Conservation (phyloP, 768 basidiomycete genomes). For the Rhodotorula diobovata region DNA sequence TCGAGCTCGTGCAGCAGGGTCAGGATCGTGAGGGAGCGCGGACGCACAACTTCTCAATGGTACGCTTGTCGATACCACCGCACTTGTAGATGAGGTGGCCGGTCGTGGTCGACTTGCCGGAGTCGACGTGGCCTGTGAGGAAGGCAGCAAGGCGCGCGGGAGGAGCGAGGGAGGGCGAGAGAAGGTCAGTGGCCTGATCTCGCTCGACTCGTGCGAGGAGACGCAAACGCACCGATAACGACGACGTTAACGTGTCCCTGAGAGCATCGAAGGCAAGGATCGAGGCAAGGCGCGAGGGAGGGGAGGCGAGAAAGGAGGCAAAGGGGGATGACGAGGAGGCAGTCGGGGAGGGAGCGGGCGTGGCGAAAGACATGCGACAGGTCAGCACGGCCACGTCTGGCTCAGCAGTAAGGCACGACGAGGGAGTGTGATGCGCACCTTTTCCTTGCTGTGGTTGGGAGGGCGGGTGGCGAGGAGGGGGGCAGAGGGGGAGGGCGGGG, state of each 20-base stretch:
- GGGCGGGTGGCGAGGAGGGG: slow-evolving; percentile 4
- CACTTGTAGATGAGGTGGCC: slow-evolving; percentile 99
- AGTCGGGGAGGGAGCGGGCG: neutral
- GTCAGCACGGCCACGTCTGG: too few relatives aligned
- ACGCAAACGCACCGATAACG: slow-evolving; percentile 46
- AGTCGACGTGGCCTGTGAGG: slow-evolving; percentile 91
- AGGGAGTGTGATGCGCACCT: neutral
- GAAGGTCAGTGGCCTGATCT: slow-evolving; percentile 45
- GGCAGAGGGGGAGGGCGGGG: neutral
- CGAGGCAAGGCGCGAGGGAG: neutral
- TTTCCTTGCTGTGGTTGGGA: slow-evolving; percentile 30
- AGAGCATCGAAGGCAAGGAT: neutral
- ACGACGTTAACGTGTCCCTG: slow-evolving; percentile 86
- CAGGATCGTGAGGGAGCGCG: neutral
- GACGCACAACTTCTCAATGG: slow-evolving; percentile 60
- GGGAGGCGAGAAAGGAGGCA: too few relatives aligned
- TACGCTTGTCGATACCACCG: slow-evolving; percentile 99
- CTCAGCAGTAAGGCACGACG: too few relatives aligned
- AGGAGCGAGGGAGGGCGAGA: neutral
- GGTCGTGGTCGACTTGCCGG: slow-evolving; percentile 99
- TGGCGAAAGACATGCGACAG: too few relatives aligned
- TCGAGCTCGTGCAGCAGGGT: neutral
- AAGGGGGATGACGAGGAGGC: neutral
- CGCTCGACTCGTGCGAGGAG: neutral
- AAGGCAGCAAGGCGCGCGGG: neutral